Conservation (phyloP, 1,284 basidiomycete species). For the Trichosporon sp. region DNA sequence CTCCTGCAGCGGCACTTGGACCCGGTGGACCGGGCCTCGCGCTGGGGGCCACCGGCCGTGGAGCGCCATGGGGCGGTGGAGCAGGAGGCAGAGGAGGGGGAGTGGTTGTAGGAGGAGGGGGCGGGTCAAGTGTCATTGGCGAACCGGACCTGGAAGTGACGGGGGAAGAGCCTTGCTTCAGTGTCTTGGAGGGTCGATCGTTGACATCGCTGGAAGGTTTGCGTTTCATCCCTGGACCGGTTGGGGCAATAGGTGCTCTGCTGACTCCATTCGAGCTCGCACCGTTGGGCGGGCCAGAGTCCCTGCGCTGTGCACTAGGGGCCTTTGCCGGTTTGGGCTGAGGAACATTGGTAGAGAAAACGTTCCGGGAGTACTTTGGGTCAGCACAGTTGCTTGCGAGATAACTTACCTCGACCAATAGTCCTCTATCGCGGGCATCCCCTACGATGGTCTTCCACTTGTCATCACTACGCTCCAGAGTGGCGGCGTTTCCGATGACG, state of each 20-base stretch:
- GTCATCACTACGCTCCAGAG: slow-evolving; percentile 74
- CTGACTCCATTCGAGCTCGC: neutral
- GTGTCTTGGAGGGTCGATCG: neutral
- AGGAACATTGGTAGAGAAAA: neutral
- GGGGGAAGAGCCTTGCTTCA: neutral
- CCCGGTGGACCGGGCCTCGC: neutral
- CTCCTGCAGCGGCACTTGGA: neutral
- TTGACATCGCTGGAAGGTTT: neutral
- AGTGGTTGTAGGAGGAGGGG: neutral
- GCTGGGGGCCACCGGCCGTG: neutral
- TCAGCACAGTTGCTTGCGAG: neutral
- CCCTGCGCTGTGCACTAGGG: neutral
- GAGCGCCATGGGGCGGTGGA: neutral
- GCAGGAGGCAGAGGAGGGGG: neutral
- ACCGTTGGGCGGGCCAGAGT: neutral
- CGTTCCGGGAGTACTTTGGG: neutral
- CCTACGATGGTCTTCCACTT: slow-evolving; percentile 72
- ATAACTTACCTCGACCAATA: slow-evolving; percentile 48
- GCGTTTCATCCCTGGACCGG: neutral
- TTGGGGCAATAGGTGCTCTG: neutral
- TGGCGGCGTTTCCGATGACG: slow-evolving; percentile 82
- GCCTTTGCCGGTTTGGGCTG: neutral
- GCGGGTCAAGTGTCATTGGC: no score
- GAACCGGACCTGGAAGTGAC: neutral
- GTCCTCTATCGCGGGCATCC: slow-evolving; percentile 59